These are phyloP conservation scores for Rhododendron ovatum DNA, from an alignment of 148 eudicot genomes.

Conservation along the genomic window DNA sequence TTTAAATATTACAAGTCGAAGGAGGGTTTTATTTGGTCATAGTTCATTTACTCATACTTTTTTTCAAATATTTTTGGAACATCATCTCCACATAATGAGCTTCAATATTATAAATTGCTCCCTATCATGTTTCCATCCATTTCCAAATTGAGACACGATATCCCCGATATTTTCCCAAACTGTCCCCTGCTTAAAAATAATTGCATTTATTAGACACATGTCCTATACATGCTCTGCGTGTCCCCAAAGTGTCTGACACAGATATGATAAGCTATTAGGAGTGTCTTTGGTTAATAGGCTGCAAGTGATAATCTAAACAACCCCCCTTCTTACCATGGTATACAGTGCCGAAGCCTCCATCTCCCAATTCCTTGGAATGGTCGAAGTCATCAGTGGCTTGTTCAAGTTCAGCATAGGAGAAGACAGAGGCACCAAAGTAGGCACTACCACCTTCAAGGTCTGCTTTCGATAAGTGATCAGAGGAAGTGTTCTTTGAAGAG, in stretches of 20 bases:
- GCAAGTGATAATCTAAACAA: neutral
- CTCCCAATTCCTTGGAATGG: constrained; percentile 48
- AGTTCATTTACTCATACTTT: neutral
- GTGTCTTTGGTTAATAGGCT: neutral
- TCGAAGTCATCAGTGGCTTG: constrained; percentile 49
- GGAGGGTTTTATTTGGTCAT: neutral
- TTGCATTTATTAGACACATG: no score
- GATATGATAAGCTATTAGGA: neutral
- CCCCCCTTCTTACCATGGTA: constrained; percentile 43
- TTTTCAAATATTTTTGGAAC: neutral
- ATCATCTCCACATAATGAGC: neutral
- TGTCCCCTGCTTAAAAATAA: no score
- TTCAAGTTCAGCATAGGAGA: constrained; percentile 43
- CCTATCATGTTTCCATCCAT: neutral
- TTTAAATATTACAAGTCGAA: no score
- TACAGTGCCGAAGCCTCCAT: constrained; percentile 68
- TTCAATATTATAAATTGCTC: neutral
- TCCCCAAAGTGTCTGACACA: no score
- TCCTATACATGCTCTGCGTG: no score
- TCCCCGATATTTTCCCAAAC: neutral
- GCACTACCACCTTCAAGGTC: constrained; percentile 30
- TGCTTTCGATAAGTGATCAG: constrained; percentile 14
- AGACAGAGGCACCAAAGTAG: constrained; percentile 33
- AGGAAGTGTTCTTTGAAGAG: constrained; percentile 14
- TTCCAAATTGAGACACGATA: neutral